Conservation (phyloP, 2,329 filamentous ascomycete species). For the Cladosporium sphaerospermum region DNA sequence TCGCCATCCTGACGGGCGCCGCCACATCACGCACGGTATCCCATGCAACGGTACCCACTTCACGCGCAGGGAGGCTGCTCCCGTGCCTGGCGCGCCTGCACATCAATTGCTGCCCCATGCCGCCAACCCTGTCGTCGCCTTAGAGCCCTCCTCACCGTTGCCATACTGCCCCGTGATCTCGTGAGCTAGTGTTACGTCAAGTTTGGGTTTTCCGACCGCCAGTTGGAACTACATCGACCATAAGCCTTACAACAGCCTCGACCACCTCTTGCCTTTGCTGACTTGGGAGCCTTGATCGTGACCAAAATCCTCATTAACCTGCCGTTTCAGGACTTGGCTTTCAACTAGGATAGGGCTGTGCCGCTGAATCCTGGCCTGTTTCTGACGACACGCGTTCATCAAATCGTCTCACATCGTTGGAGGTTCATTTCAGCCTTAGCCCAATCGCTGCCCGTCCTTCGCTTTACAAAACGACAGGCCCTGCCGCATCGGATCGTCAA, state of each 20-base stretch:
- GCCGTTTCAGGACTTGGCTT: constrained; percentile 8
- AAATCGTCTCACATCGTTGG: constrained; percentile 12
- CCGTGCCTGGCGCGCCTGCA: constrained; percentile 24
- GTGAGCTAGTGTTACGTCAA: constrained; percentile 23
- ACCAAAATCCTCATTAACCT: constrained; percentile 5
- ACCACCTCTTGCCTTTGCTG: constrained; percentile 6
- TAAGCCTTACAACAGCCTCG: constrained; percentile 10
- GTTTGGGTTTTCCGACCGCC: constrained; percentile 20
- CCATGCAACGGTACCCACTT: constrained; percentile 19
- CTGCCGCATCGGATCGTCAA: constrained; percentile 4
- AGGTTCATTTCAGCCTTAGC: constrained; percentile 6
- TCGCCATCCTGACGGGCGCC: constrained; percentile 16
- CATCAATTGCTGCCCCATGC: constrained; percentile 8
- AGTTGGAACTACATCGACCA: constrained; percentile 21
- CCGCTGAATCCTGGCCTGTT: constrained; percentile 10
- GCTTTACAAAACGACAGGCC: constrained; percentile 2
- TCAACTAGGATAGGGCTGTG: constrained; percentile 9
- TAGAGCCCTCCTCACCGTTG: constrained; percentile 16
- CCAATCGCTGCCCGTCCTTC: constrained; percentile 3
- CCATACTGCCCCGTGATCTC: constrained; percentile 15
- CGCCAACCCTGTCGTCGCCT: constrained; percentile 4
- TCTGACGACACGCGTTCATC: constrained; percentile 12
- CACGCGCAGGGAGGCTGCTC: constrained; percentile 15
- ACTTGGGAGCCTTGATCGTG: not conserved
- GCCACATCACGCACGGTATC: constrained; percentile 19